Conservation (phyloP, 495 filamentous ascomycete species). For the Evernia prunastri region DNA sequence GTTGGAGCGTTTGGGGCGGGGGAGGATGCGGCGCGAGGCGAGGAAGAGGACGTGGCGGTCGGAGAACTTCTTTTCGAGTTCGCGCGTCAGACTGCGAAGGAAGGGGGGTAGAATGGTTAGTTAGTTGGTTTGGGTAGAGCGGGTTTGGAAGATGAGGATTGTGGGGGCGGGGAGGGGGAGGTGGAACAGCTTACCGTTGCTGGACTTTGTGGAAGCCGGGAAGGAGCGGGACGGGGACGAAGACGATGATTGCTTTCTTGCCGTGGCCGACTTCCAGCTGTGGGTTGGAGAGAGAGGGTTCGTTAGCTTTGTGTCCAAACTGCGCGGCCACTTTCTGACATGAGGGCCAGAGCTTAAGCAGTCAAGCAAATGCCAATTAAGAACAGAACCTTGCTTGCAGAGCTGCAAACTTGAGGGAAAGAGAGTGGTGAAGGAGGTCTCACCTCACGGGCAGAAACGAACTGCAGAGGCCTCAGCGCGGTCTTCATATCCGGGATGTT, state of each 20-base stretch:
- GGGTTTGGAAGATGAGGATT: background rate
- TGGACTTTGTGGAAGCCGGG: constrained; percentile 95
- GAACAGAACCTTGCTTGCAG: background rate
- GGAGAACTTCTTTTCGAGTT: constrained; percentile 99
- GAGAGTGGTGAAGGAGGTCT: constrained; percentile 33
- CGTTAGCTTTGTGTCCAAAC: background rate
- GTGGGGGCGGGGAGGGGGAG: background rate
- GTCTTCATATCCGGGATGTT: constrained; percentile 94
- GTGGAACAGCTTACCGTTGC: constrained; percentile 66
- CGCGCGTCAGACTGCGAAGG: constrained; percentile 79
- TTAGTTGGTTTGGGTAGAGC: background rate
- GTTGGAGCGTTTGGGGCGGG: constrained; percentile 91
- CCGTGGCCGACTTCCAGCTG: constrained; percentile 99
- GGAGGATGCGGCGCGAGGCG: constrained; percentile 95
- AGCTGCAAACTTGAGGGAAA: background rate
- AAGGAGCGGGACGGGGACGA: constrained; percentile 97
- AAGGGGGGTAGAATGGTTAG: constrained; percentile 10
- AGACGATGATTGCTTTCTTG: constrained; percentile 99
- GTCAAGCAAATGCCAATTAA: background rate
- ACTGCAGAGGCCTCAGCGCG: constrained; percentile 90
- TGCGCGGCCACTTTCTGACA: background rate
- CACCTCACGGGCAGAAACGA: constrained; percentile 97
- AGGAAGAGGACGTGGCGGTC: constrained; percentile 99
- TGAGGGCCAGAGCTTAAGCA: background rate
- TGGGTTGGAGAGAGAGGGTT: constrained; percentile 36